A percentile compares a stretch with the other conserved stretches of the same genome.
These are phyloP conservation scores for Trypanosoma brucei DNA, from an alignment of 208 protist genomes.

Conservation along the genomic window DNA sequence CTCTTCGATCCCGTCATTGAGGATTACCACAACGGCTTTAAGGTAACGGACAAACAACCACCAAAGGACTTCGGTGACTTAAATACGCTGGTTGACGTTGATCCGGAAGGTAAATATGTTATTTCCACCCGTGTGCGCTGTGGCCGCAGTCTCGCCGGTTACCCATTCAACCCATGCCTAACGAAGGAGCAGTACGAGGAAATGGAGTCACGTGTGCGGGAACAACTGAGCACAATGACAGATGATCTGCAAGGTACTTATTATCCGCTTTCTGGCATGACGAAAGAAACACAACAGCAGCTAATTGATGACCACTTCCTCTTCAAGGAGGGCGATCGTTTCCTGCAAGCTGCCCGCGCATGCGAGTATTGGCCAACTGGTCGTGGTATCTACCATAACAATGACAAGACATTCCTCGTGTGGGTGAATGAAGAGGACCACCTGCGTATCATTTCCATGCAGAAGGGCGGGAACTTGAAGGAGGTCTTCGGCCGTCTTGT, in stretches of 20 bases:
- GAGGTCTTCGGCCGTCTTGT: conserved; percentile 52
- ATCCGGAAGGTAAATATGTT: conserved; percentile 56
- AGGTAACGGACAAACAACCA: conserved; percentile 47
- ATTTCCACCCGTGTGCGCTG: conserved; percentile 52
- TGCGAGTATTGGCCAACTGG: conserved; percentile 60
- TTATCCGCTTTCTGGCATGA: conserved; percentile 59
- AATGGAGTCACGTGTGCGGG: conserved; percentile 45
- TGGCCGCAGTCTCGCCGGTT: conserved; percentile 42
- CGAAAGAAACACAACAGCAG: conserved; percentile 47
- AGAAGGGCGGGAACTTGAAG: conserved; percentile 57
- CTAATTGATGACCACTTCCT: conserved; percentile 58
- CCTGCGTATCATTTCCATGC: conserved; percentile 65
- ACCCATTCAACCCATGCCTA: conserved; percentile 46
- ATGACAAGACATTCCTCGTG: conserved; percentile 56
- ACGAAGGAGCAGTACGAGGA: conserved; percentile 40
- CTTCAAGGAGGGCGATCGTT: conserved; percentile 70
- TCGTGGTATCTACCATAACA: conserved; percentile 72
- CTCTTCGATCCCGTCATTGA: conserved; percentile 56
- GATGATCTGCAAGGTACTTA: conserved; percentile 49
- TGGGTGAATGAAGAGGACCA: conserved; percentile 80
- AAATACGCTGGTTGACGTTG: conserved; percentile 27
- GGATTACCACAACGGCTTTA: conserved; percentile 54
- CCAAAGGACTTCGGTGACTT: conserved; percentile 45
- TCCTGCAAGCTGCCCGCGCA: conserved; percentile 46
- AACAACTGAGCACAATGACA: conserved; percentile 30